phyloP scores from a whole-genome alignment of 2,329 filamentous ascomycete genomes.

The Ophiocordyceps camponoti-rufipedis region DNA sequence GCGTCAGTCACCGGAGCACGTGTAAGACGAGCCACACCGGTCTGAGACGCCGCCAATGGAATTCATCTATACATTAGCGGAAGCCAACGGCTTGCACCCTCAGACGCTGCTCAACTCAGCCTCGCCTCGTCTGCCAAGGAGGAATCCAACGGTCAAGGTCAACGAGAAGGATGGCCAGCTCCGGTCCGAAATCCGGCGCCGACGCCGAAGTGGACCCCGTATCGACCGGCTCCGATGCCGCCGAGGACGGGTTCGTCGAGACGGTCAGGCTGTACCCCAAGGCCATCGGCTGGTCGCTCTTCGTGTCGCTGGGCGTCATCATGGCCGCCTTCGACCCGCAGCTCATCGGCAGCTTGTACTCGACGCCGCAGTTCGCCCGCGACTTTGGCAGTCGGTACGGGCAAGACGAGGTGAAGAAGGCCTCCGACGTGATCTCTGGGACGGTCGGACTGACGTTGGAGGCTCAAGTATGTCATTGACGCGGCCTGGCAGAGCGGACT shows the following conservation, averaged over 20 bases:
- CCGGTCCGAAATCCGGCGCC: not conserved
- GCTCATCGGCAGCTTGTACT: conserved; percentile 43
- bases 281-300: conserved; percentile 35
- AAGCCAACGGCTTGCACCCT: too few species aligned
- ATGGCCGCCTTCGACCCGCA: conserved; percentile 48
- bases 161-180: not conserved
- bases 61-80: too few species aligned
- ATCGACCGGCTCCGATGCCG: conserved; percentile 14
- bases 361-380: conserved; percentile 35
- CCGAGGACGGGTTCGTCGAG: conserved; percentile 17
- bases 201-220: not conserved
- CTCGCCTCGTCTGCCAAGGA: too few species aligned
- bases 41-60: too few species aligned
- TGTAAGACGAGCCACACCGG: too few species aligned
- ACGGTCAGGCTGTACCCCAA: conserved; percentile 24
- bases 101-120: too few species aligned
- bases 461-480: conserved; percentile 14
- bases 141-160: not conserved
- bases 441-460: not conserved
- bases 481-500: conserved; percentile 28
- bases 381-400: conserved; percentile 35
- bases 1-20: too few species aligned
- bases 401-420: conserved; percentile 7
- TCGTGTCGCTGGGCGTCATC: conserved; percentile 40
- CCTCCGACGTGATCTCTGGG: not conserved